Evolutionary conservation across 179 eudicot species (phyloP).

Genomic region (Kewa caespitosa): DNA sequence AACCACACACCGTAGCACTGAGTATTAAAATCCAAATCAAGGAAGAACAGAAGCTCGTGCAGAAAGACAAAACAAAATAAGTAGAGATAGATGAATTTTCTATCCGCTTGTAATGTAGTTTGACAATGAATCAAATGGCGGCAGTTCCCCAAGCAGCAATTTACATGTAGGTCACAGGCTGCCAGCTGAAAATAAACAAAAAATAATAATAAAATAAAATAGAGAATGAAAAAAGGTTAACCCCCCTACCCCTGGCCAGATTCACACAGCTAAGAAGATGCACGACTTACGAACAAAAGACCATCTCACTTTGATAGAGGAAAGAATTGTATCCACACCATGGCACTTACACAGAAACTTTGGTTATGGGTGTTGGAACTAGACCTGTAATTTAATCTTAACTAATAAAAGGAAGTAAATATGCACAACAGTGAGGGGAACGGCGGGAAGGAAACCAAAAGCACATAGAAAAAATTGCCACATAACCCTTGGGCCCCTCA

Average conservation of each 20-base stretch:
- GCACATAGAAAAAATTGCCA: too few species aligned
- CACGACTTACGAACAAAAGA: background rate
- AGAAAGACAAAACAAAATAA: slow-evolving; percentile 6
- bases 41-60: background rate
- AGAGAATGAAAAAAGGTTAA: too few species aligned
- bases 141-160: slow-evolving; percentile 1
- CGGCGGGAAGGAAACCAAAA: too few species aligned
- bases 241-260: background rate
- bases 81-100: background rate
- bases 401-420: too few species aligned
- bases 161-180: background rate
- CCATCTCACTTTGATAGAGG: background rate
- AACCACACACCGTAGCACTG: slow-evolving; percentile 9
- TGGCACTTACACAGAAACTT: background rate
- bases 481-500: too few species aligned
- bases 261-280: background rate
- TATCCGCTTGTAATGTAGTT: background rate
- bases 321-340: background rate
- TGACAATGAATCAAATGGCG: background rate
- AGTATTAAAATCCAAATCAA: background rate
- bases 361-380: too few species aligned
- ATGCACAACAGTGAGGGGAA: too few species aligned
- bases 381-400: too few species aligned
- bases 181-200: background rate
- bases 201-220: background rate